phyloP scores from a whole-genome alignment of 768 basidiomycete genomes.

The Rhizopogon rudus region DNA sequence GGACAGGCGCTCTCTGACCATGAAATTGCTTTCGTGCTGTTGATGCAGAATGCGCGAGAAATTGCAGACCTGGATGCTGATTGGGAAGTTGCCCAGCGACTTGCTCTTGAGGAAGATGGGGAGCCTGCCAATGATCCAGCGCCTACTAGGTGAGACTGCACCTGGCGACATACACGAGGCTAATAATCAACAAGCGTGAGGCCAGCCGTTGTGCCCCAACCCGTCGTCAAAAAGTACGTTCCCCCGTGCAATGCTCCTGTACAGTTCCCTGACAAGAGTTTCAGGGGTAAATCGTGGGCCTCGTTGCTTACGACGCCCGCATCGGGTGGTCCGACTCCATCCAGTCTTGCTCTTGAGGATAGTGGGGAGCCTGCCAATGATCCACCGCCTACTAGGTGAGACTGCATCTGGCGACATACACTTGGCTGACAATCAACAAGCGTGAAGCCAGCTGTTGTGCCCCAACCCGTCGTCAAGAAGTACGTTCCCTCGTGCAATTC shows the following conservation, averaged over 20 bases:
- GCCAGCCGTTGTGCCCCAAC: not conserved
- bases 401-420: too few species aligned
- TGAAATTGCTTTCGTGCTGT: slow-evolving; percentile 19
- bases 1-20: slow-evolving; percentile 15
- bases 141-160: not conserved
- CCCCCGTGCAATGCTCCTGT: not conserved
- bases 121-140: not conserved
- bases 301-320: too few species aligned
- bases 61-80: slow-evolving; percentile 16
- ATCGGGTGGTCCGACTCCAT: too few species aligned
- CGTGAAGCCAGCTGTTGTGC: too few species aligned
- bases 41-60: slow-evolving; percentile 18
- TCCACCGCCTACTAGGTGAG: too few species aligned
- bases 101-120: slow-evolving; percentile 10
- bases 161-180: not conserved
- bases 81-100: slow-evolving; percentile 12
- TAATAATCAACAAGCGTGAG: not conserved
- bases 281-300: not conserved
- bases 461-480: too few species aligned
- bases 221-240: not conserved
- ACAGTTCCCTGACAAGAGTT: not conserved
- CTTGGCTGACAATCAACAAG: too few species aligned
- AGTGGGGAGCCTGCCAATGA: too few species aligned
- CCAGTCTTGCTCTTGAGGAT: too few species aligned
- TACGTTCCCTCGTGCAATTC: too few species aligned